Evolutionary conservation across 1,284 basidiomycete genomes (phyloP).

Genomic region (Apiotrichum gracile): DNA sequence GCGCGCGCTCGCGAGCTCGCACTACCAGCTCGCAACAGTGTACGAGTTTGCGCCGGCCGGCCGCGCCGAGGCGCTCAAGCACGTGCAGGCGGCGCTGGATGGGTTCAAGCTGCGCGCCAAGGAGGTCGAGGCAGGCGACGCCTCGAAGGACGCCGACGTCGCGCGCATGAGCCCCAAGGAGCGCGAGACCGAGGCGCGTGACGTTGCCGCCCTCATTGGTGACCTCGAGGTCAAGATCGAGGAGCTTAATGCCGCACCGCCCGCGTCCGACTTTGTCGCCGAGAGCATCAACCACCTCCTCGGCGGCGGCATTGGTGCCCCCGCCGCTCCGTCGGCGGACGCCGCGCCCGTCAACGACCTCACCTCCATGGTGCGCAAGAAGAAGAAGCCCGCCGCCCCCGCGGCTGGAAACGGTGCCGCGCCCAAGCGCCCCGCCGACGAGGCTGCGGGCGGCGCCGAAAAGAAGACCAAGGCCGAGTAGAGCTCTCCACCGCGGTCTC

Average conservation of each 20-base stretch:
- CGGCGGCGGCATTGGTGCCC: conserved; percentile 47
- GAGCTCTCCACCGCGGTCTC: no score
- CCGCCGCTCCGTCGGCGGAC: conserved; percentile 16
- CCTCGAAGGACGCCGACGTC: conserved; percentile 19
- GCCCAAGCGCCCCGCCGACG: conserved; percentile 31
- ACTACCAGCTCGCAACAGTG: conserved; percentile 83
- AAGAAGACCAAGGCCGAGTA: conserved; percentile 63
- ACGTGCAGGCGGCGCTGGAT: conserved; percentile 68
- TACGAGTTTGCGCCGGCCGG: conserved; percentile 70
- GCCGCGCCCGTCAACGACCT: conserved; percentile 64
- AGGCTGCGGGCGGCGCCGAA: conserved; percentile 45
- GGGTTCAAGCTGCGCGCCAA: conserved; percentile 65
- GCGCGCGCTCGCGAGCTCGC: conserved; percentile 78
- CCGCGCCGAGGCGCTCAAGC: conserved; percentile 68
- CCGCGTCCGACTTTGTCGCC: conserved; percentile 50
- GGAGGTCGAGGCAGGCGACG: conserved; percentile 55
- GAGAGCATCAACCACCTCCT: conserved; percentile 44
- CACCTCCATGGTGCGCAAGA: conserved; percentile 75
- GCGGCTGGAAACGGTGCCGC: conserved; percentile 52
- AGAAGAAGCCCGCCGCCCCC: conserved; percentile 45
- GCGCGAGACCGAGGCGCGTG: conserved; percentile 68
- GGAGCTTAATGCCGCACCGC: conserved; percentile 72
- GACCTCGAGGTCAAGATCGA: conserved; percentile 83
- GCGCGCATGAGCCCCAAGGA: conserved; percentile 57
- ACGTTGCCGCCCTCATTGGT: conserved; percentile 64